Conservation (phyloP, 257 asterid species). For the Salvia miltiorrhiza region DNA sequence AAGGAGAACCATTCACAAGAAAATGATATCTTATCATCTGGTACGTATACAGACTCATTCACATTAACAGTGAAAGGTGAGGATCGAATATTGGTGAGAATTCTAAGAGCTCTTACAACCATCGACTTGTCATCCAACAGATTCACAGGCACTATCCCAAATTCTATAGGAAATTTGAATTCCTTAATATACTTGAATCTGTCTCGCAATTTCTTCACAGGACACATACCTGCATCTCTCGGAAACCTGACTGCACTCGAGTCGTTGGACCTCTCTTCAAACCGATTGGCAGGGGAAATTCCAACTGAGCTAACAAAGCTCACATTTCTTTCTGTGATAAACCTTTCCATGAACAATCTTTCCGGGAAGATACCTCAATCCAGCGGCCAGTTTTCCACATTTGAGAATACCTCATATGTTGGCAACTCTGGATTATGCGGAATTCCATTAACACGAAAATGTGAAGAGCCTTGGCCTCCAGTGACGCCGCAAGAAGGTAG, state of each 20-base stretch:
- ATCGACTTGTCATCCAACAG: not conserved
- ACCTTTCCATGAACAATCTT: not conserved
- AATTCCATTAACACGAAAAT: not conserved
- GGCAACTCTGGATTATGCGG: not conserved
- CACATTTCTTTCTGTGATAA: not conserved
- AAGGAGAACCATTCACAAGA: not conserved
- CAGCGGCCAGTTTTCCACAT: not conserved
- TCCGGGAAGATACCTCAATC: not conserved
- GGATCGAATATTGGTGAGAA: not conserved
- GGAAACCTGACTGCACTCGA: not conserved
- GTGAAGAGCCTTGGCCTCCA: not conserved
- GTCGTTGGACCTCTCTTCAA: not conserved
- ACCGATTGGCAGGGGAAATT: not conserved
- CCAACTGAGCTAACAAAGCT: not conserved
- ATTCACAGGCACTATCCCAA: not conserved
- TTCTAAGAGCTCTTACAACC: not conserved
- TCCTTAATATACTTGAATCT: not conserved
- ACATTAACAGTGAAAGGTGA: not conserved
- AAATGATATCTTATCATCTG: too few relatives aligned
- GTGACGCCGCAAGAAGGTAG: not conserved
- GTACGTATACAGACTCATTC: not conserved
- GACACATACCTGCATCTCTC: not conserved
- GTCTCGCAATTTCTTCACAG: not conserved
- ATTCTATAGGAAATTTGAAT: not conserved
- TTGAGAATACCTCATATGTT: too few relatives aligned